Conservation (phyloP, 192 early-diverging fungal species). For the Helicostylum pulchrum region DNA sequence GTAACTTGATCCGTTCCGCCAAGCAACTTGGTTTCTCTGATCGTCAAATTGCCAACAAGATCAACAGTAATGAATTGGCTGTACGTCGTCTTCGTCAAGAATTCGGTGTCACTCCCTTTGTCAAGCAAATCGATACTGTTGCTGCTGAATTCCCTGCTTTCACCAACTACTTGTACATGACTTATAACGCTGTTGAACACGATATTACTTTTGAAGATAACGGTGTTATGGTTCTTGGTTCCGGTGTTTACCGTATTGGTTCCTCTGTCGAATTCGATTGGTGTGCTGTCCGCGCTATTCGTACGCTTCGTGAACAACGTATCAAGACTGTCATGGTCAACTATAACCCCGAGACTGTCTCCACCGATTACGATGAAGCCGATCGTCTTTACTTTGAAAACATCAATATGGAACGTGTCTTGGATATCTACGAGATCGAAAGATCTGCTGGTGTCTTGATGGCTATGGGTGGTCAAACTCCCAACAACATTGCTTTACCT, state of each 20-base stretch:
- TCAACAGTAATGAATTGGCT: constrained; percentile 84
- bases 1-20: constrained; percentile 58
- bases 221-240: constrained; percentile 96
- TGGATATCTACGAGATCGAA: constrained; percentile 97
- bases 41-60: constrained; percentile 69
- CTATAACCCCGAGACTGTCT: constrained; percentile 99
- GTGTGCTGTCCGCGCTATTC: constrained; percentile 96
- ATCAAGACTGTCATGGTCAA: constrained; percentile 98
- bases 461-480: constrained; percentile 95
- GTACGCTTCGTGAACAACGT: constrained; percentile 80
- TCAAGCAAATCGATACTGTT: constrained; percentile 98
- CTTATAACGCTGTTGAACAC: constrained; percentile 93
- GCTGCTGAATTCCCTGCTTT: constrained; percentile 98
- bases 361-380: constrained; percentile 97
- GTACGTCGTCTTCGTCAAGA: constrained; percentile 81
- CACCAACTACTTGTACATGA: constrained; percentile 99
- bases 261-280: constrained; percentile 98
- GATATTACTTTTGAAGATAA: constrained; percentile 91
- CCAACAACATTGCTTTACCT: constrained; percentile 95
- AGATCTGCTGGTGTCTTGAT: constrained; percentile 85
- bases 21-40: constrained; percentile 98
- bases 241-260: constrained; percentile 97
- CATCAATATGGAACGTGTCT: constrained; percentile 87
- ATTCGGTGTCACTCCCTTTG: constrained; percentile 85
- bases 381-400: constrained; percentile 97